Percentiles rank a stretch among this genome's conserved stretches.
These are phyloP conservation scores for Inosperma sp. DNA, from an alignment of 768 basidiomycete genomes.

Conservation along the genomic window DNA sequence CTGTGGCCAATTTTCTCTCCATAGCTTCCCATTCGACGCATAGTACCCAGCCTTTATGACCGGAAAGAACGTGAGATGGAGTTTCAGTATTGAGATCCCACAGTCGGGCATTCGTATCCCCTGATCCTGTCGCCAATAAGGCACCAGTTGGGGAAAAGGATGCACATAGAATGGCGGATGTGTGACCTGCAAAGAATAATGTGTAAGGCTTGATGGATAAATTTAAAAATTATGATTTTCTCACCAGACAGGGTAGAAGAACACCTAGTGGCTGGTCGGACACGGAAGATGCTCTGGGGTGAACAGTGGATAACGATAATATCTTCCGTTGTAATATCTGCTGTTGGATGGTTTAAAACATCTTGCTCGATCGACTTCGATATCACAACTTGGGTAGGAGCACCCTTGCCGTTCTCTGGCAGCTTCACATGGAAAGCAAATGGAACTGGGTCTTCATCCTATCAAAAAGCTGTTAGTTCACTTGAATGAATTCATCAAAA, in stretches of 20 bases:
- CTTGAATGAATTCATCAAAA: conserved; percentile 18
- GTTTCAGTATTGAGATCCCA: conserved; percentile 94
- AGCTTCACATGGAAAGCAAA: conserved; percentile 85
- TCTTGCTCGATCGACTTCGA: conserved; percentile 81
- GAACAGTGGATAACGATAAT: conserved; percentile 85
- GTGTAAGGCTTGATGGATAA: conserved; percentile 5
- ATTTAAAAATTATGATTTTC: conserved; percentile 8
- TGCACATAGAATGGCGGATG: conserved; percentile 90
- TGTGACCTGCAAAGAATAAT: conserved; percentile 58
- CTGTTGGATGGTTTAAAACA: conserved; percentile 67
- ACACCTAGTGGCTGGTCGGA: conserved; percentile 90
- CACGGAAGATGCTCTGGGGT: conserved; percentile 93
- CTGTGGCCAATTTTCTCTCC: conserved; percentile 81
- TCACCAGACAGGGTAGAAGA: conserved; percentile 85
- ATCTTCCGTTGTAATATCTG: conserved; percentile 78
- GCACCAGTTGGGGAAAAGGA: conserved; percentile 93
- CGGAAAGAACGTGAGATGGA: conserved; percentile 78
- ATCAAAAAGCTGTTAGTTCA: conserved; percentile 16
- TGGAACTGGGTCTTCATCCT: conserved; percentile 88
- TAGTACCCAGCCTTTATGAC: conserved; percentile 94
- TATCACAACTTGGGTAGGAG: conserved; percentile 76
- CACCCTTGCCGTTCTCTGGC: conserved; percentile 51
- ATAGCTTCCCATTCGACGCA: conserved; percentile 97
- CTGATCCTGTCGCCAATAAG: conserved; percentile 89
- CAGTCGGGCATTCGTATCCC: conserved; percentile 79